Evolutionary conservation across 2,329 filamentous ascomycete species (phyloP).

Genomic region (Colletotrichum tanaceti): DNA sequence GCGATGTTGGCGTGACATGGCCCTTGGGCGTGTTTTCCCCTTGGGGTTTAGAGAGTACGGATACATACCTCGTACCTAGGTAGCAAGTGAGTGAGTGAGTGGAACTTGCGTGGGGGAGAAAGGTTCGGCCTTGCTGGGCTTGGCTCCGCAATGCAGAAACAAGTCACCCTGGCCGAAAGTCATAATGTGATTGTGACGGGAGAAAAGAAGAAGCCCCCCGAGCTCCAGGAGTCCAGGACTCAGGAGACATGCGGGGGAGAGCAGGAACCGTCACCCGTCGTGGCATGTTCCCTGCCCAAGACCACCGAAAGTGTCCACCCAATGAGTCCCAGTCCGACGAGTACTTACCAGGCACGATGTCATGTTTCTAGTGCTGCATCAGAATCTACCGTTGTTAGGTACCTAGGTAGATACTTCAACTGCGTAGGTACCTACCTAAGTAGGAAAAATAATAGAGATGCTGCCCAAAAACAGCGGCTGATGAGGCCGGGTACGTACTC

Average conservation of each 20-base stretch:
- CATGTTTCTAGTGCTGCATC: background rate
- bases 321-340: slow-evolving; percentile 8
- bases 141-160: slow-evolving; percentile 14
- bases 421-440: too few relatives aligned
- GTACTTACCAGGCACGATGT: slow-evolving; percentile 26
- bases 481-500: background rate
- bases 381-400: too few relatives aligned
- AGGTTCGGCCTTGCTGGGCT: slow-evolving; percentile 19
- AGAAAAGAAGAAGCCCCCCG: background rate
- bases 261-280: slow-evolving; percentile 18
- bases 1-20: background rate
- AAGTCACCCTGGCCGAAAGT: background rate
- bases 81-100: too few relatives aligned
- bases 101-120: slow-evolving; percentile 10
- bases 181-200: background rate
- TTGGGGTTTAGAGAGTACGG: too few relatives aligned
- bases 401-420: too few relatives aligned
- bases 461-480: background rate
- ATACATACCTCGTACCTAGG: too few relatives aligned
- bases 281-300: slow-evolving; percentile 25
- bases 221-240: too few relatives aligned
- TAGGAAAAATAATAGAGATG: background rate
- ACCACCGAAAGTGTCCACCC: background rate
- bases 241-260: slow-evolving; percentile 19
- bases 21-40: background rate